A percentile compares a stretch with the other conserved stretches of the same genome.
These are phyloP conservation scores for Diaporthe ilicicola DNA, from an alignment of 2,329 filamentous ascomycete species.

Conservation along the genomic window DNA sequence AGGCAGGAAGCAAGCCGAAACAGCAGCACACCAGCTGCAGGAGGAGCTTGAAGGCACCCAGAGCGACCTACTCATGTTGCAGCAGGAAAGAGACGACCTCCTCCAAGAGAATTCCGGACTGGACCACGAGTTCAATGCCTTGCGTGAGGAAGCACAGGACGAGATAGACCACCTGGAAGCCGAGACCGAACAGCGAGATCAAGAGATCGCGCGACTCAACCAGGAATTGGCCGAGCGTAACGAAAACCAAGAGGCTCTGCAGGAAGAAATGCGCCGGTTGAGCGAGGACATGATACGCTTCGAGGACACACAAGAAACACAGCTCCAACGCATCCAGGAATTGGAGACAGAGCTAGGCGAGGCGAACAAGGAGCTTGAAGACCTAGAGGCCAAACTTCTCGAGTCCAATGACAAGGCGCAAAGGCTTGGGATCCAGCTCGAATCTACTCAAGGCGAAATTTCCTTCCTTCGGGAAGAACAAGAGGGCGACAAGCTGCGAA, in stretches of 20 bases:
- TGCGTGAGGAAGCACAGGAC: conserved; percentile 71
- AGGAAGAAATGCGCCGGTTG: conserved; percentile 92
- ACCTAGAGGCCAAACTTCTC: conserved; percentile 82
- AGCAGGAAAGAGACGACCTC: conserved; percentile 87
- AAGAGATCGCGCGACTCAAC: conserved; percentile 75
- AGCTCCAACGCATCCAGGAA: conserved; percentile 79
- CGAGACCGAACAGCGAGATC: conserved; percentile 76
- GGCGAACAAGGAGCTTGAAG: conserved; percentile 86
- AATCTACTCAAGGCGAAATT: conserved; percentile 92
- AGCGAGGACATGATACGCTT: conserved; percentile 86
- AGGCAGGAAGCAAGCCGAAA: conserved; percentile 68
- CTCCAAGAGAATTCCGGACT: conserved; percentile 68
- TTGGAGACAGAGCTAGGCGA: conserved; percentile 85
- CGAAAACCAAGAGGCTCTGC: conserved; percentile 90
- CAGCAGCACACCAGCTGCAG: conserved; percentile 70
- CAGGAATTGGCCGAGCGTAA: conserved; percentile 77
- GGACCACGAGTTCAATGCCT: conserved; percentile 67
- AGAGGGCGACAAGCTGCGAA: conserved; percentile 96
- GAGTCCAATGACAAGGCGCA: conserved; percentile 90
- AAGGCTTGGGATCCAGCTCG: conserved; percentile 87
- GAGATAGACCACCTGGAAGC: conserved; percentile 73
- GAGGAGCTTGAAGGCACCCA: conserved; percentile 82
- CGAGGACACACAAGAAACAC: conserved; percentile 87
- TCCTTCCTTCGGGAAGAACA: conserved; percentile 96
- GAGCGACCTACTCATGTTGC: conserved; percentile 80